These are phyloP conservation scores for Hypomontagnella submonticulosa DNA, from an alignment of 495 filamentous ascomycete genomes.

Conservation along the genomic window DNA sequence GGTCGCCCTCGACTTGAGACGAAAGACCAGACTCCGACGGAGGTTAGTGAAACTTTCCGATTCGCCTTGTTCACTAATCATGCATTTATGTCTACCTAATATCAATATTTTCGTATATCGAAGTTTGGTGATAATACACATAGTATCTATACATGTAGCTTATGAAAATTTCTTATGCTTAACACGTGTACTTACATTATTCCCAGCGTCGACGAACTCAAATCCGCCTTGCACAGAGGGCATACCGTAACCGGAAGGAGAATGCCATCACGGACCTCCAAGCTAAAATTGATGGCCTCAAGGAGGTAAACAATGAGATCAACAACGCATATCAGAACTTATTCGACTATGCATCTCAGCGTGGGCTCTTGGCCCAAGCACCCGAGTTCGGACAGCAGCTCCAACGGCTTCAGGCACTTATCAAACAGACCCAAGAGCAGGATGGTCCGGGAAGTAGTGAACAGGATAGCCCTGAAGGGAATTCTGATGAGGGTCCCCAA, in stretches of 20 bases:
- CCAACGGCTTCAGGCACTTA: slow-evolving; percentile 42
- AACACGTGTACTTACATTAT: slow-evolving; percentile 28
- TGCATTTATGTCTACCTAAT: background rate
- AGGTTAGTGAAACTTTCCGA: slow-evolving; percentile 53
- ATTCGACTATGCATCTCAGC: slow-evolving; percentile 66
- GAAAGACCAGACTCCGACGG: slow-evolving; percentile 70
- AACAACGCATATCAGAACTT: slow-evolving; percentile 77
- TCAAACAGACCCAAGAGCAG: slow-evolving; percentile 49
- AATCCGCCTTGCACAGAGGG: slow-evolving; percentile 85
- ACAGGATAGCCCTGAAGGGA: slow-evolving; percentile 22
- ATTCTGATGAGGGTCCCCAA: slow-evolving; percentile 18
- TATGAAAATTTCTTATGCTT: slow-evolving; percentile 4
- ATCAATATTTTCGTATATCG: background rate
- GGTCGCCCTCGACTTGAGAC: slow-evolving; percentile 77
- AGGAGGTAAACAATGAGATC: slow-evolving; percentile 76
- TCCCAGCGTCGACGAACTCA: slow-evolving; percentile 84
- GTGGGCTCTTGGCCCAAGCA: slow-evolving; percentile 60
- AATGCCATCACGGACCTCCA: slow-evolving; percentile 80
- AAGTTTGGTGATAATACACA: background rate
- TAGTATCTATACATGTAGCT: slow-evolving; percentile 7
- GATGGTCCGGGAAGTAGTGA: slow-evolving; percentile 31
- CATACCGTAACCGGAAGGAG: slow-evolving; percentile 86
- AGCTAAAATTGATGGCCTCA: slow-evolving; percentile 71
- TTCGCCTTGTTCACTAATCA: slow-evolving; percentile 1
- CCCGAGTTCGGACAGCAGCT: slow-evolving; percentile 64